Conservation (phyloP, 805 yeast species). For the Scheffersomyces lignosus region DNA sequence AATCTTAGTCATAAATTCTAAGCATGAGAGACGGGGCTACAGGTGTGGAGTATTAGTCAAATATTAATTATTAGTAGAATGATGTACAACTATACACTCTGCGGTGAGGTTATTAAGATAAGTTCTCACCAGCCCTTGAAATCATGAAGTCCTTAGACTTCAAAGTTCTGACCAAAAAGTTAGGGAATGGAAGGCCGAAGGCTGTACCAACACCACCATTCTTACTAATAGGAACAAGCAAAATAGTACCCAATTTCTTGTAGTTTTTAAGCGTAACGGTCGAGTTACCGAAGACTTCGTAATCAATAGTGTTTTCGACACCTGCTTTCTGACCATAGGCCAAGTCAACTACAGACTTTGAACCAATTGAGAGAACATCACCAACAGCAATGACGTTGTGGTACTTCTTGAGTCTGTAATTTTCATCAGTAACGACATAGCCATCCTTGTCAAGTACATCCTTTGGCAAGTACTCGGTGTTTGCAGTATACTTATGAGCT, state of each 20-base stretch:
- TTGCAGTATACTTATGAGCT: constrained; percentile 27
- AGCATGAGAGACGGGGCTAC: no score
- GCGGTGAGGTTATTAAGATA: no score
- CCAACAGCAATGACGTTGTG: constrained; percentile 34
- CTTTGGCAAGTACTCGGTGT: constrained; percentile 29
- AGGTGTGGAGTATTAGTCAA: no score
- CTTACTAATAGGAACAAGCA: constrained; percentile 32
- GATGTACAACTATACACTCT: no score
- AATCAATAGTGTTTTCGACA: constrained; percentile 12
- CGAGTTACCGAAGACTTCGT: constrained; percentile 12
- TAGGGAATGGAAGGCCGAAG: constrained; percentile 30
- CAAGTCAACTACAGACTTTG: constrained; percentile 26
- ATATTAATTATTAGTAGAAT: no score
- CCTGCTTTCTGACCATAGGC: constrained; percentile 18
- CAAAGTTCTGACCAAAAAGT: constrained; percentile 22
- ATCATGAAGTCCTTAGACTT: constrained; percentile 31
- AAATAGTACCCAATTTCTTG: constrained; percentile 9
- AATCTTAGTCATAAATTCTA: no score
- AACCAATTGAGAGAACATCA: constrained; percentile 28
- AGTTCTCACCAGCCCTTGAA: constrained; percentile 18
- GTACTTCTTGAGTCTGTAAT: constrained; percentile 23
- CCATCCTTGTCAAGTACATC: constrained; percentile 25
- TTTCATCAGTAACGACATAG: constrained; percentile 26
- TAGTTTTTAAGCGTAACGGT: constrained; percentile 12
- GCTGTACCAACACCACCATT: constrained; percentile 36